Base-by-base conservation (phyloP, 495 filamentous ascomycete genomes). In the Oidiodendron maius region DNA sequence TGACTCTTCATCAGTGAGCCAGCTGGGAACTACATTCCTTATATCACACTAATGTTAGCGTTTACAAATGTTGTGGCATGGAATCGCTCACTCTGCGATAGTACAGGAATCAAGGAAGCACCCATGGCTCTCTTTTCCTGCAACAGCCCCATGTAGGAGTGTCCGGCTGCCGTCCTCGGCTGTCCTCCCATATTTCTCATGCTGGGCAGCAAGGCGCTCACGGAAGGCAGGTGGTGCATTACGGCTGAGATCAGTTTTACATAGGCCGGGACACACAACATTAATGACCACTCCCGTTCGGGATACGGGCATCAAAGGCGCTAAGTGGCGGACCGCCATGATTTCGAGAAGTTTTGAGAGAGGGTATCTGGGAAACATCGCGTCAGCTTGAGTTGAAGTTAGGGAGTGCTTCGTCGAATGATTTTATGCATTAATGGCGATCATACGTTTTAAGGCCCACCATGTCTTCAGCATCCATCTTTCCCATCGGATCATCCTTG, bases 331-430 rank as follows among this genome's bases (percentile, higher is more conserved):
- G 4, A 70, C 62, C 1, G 67, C 48, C 3, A 80, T 51, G 1
- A 77, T 48, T 25, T 68, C 64, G 2, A 82, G 52, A 0, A 82
- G 58, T 52, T 81, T 82, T 3, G 69, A 68, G 0, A 69, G 26
- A 12, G 49, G 53, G 47, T 82, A 76, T 2, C 71, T 60, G 11
- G 3, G 5, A 34, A 35, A 15, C 18, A 40, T 24, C 2, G 16
- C 16, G 40, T 43, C 4, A 43, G 40, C 40, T 21, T 43, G 21
- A 13, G 26, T 2, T n/a, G n/a, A n/a, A n/a, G n/a, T 17, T n/a
- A n/a, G n/a, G n/a, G n/a, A n/a, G n/a, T n/a, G n/a, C n/a, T n/a
- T n/a, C n/a, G n/a, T n/a, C n/a, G n/a, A n/a, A n/a, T n/a, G n/a
- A n/a, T 3, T 3, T 11, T 6, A 45, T 32, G 30, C 42, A 26